Evolutionary conservation across 2,329 filamentous ascomycete species (phyloP).

Genomic region (Beauveria scarabaeidicola): DNA sequence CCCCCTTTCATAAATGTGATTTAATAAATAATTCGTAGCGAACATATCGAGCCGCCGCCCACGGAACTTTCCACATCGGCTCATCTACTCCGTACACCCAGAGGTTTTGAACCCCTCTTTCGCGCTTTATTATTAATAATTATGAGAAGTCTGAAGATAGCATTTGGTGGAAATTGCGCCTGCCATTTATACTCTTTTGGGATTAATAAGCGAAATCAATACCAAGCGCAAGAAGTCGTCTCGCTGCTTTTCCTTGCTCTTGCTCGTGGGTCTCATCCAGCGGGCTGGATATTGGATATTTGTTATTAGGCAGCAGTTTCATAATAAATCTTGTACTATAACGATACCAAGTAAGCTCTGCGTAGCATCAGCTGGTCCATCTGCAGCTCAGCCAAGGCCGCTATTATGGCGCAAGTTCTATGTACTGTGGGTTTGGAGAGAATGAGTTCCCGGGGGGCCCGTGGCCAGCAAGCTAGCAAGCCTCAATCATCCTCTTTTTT

Average conservation of each 20-base stretch:
- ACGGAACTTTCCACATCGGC: slow-evolving; percentile 1
- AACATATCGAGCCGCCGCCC: not conserved
- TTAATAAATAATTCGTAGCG: too few relatives aligned
- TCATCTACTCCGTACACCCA: not conserved
- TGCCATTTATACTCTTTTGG: not conserved
- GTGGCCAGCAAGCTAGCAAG: not conserved
- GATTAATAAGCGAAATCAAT: too few relatives aligned
- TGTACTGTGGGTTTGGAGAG: not conserved
- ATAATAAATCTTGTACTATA: too few relatives aligned
- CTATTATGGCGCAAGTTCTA: not conserved
- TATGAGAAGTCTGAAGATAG: too few relatives aligned
- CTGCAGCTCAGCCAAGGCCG: not conserved
- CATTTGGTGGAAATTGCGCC: not conserved
- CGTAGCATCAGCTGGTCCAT: too few relatives aligned
- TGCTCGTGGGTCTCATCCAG: not conserved
- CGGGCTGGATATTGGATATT: too few relatives aligned
- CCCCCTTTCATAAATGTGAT: not conserved
- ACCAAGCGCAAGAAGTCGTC: too few relatives aligned
- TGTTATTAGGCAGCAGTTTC: too few relatives aligned
- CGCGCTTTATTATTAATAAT: too few relatives aligned
- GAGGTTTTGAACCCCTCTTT: not conserved
- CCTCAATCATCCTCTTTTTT: not conserved
- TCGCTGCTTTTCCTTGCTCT: too few relatives aligned
- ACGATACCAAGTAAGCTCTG: too few relatives aligned
- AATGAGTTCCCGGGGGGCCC: not conserved